Conservation (phyloP, 805 yeast genomes). For the Metschnikowia similis region DNA sequence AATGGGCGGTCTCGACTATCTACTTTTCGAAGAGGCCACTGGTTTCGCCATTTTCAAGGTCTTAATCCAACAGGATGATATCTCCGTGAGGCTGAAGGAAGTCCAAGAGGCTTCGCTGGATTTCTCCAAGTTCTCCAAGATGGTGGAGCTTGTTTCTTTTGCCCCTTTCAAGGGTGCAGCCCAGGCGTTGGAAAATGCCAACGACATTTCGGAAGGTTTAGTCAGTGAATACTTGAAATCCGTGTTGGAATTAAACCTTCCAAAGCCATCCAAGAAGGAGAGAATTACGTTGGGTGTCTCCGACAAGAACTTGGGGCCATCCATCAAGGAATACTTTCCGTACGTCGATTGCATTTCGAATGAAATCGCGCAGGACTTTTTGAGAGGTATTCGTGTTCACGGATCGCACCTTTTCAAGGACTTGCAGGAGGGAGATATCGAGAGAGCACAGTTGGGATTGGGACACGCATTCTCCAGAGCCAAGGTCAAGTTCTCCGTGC, state of each 20-base stretch:
- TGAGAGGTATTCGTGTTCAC: slow-evolving; percentile 91
- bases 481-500: slow-evolving; percentile 97
- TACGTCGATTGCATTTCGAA: slow-evolving; percentile 84
- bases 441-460: slow-evolving; percentile 96
- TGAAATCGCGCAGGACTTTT: slow-evolving; percentile 89
- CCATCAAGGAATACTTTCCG: slow-evolving; percentile 88
- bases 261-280: slow-evolving; percentile 65
- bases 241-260: slow-evolving; percentile 84
- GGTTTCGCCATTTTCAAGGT: slow-evolving; percentile 97
- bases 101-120: slow-evolving; percentile 90
- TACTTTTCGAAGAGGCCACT: slow-evolving; percentile 96
- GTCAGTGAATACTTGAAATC: slow-evolving; percentile 90
- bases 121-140: slow-evolving; percentile 80
- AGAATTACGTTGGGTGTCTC: slow-evolving; percentile 80
- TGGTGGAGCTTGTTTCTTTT: slow-evolving; percentile 89
- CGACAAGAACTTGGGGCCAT: slow-evolving; percentile 93
- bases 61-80: slow-evolving; percentile 86
- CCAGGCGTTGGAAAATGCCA: slow-evolving; percentile 97
- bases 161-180: slow-evolving; percentile 99
- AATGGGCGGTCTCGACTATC: slow-evolving; percentile 79
- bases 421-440: slow-evolving; percentile 90
- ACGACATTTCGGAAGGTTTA: slow-evolving; percentile 95
- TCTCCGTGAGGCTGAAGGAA: slow-evolving; percentile 87
- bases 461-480: slow-evolving; percentile 99
- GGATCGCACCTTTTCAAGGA: slow-evolving; percentile 87